Conservation (phyloP, 2,329 filamentous ascomycete genomes). For the Fusarium robinianum region DNA sequence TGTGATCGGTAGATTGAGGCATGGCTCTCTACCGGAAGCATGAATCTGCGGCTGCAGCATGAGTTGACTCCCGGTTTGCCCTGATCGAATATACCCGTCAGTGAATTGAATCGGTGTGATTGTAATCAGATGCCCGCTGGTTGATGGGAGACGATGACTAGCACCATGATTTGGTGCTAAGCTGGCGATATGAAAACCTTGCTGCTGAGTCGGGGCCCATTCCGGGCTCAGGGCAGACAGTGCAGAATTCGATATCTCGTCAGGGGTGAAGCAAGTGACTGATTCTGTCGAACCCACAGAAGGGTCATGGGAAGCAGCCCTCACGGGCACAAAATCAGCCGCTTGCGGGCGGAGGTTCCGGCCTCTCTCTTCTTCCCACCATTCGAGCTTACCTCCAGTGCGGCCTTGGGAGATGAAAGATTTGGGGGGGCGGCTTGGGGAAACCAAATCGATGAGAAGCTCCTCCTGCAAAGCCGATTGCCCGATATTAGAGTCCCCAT, state of each 20-base stretch:
- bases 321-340: slow-evolving; percentile 17
- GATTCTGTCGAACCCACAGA: not conserved
- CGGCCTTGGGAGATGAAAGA: not conserved
- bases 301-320: not conserved
- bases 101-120: slow-evolving; percentile 24
- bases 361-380: not conserved
- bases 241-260: not conserved
- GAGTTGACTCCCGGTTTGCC: slow-evolving; percentile 19
- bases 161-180: too few species aligned
- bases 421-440: too few species aligned
- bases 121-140: slow-evolving; percentile 22
- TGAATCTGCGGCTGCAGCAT: slow-evolving; percentile 12
- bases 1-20: not conserved
- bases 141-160: not conserved
- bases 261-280: not conserved
- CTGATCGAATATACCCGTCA: slow-evolving; percentile 26
- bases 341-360: slow-evolving; percentile 27
- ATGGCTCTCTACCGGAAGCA: not conserved
- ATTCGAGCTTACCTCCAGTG: slow-evolving; percentile 17
- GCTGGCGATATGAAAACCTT: too few species aligned
- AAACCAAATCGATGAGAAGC: too few species aligned
- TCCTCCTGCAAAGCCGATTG: too few species aligned
- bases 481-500: too few species aligned
- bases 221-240: not conserved
- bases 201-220: slow-evolving; percentile 1